Base-by-base conservation (phyloP, 2,329 filamentous ascomycete species). In the Stachybotrys chartarum region DNA sequence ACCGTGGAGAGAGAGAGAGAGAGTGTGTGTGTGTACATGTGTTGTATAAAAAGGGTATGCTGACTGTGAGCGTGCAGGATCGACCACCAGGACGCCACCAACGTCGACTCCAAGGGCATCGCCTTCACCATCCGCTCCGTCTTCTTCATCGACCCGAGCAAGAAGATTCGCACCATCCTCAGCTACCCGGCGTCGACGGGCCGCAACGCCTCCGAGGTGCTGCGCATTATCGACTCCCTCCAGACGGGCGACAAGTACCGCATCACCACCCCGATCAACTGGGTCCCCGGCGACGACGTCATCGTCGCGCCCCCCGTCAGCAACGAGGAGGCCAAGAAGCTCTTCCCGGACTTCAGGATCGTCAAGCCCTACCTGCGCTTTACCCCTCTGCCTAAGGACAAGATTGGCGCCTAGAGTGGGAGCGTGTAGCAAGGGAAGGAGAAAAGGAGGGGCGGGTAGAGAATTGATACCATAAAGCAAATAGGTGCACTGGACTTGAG, bases 71-170 rank as follows among this genome's bases (percentile, higher is more conserved):
- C 30, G 3, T n/a, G 17, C 64, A 85, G 82, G 82, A 78, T 92
- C 66, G 88, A 91, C 76, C 82, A 88, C 76, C 87, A 91, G 72
- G 88, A 91, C 72, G 82, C 85, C 66, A 88, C 85, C 77, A 91
- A 91, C 75, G 86, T 91, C 56, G 88, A 91, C 72, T 73, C 81
- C 67, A 90, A 90, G 82, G 87, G 87, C 64, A 88, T 93, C 64
- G 91, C 91, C 55, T 93, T 96, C 77, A 96, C 92, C 65, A 96
- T 97, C 76, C 90, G 92, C 67, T 91, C 88, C 64, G 92, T 96
- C 70, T 96, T 95, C 81, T 81, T 96, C 76, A 94, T 96, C 72
- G 91, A 96, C 78, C 91, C 91, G 61, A 85, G 84, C 74, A 96
- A 96, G 86, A 93, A 87, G 73, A 94, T 96, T 76, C 87, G 92